Base-by-base conservation (phyloP, 176 grass and related monocot species). In the Tillandsia leiboldiana region DNA sequence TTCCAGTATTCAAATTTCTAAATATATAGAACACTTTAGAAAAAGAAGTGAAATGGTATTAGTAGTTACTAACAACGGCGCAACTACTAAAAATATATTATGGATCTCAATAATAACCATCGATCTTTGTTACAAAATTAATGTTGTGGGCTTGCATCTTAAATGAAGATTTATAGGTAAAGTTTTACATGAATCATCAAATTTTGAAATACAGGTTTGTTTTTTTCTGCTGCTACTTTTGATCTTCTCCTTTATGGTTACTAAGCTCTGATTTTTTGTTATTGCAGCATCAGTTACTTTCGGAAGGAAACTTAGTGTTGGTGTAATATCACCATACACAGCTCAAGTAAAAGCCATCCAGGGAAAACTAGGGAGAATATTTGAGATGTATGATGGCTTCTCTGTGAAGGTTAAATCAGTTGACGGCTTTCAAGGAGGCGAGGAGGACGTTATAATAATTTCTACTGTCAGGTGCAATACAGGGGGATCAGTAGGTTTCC, bases 401-500 rank as follows among this genome's bases (percentile, higher is more conserved):
- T 68, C 82, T 1, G 76, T 92, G 70, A 88, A 88, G 80, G 85
- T 88, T 8, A 78, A 73, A n/a, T 85, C 89, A 1, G 89, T 92
- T 51, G 89, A 92, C 61, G 89, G 89, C n/a, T 86, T 92, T 83
- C 89, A 92, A 83, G 89, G 89, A 26, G 76, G 77, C 1, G 85
- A 92, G 66, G 89, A 92, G 71, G 89, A 92, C 26, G 50, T 88
- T 17, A 86, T 92, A 63, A 86, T 92, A 67, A 58, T 92, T 56
- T 88, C 82, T 54, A 50, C 85, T 22, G 89, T 92, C 33, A 75
- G 89, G 11, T 87, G 78, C 73, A 92, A 92, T 70, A 49, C 5
- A 23, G 6, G 13, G 24, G 85, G 85, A 42, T 73, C 80, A 0
- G 70, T 88, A 26, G 85, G 85, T 9, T 88, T 92, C 70, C 80